Conservation (phyloP, 1,139 yeast species). For the Meyerozyma smithsonii region DNA sequence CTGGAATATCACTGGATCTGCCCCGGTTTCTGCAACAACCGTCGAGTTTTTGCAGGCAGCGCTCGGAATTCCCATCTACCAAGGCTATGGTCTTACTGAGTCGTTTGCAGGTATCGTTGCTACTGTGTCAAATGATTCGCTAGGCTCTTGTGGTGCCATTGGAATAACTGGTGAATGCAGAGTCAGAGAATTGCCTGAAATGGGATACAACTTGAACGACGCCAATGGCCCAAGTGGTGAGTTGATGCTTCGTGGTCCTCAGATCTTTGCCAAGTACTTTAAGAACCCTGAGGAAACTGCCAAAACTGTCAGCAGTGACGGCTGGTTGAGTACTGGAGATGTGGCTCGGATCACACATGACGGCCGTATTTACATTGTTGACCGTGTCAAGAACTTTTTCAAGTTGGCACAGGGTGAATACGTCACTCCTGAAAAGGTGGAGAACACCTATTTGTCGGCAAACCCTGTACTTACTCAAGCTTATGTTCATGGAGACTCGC, state of each 20-base stretch:
- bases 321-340: slow-evolving; percentile 79
- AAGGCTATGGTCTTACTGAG: slow-evolving; percentile 81
- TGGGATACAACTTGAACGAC: slow-evolving; percentile 52
- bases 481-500: slow-evolving; percentile 29
- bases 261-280: slow-evolving; percentile 55
- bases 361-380: slow-evolving; percentile 61
- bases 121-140: slow-evolving; percentile 36
- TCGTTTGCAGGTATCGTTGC: slow-evolving; percentile 60
- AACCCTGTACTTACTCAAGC: slow-evolving; percentile 18
- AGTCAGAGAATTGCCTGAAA: slow-evolving; percentile 61
- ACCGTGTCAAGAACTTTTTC: slow-evolving; percentile 77
- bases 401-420: slow-evolving; percentile 81
- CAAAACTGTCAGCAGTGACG: slow-evolving; percentile 53
- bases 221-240: slow-evolving; percentile 33
- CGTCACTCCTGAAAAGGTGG: slow-evolving; percentile 75
- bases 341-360: slow-evolving; percentile 50
- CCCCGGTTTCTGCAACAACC: slow-evolving; percentile 65
- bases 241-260: slow-evolving; percentile 63
- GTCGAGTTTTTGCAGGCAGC: slow-evolving; percentile 59
- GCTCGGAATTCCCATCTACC: slow-evolving; percentile 53
- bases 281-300: slow-evolving; percentile 52
- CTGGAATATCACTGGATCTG: slow-evolving; percentile 51
- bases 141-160: slow-evolving; percentile 64
- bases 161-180: slow-evolving; percentile 52
- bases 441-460: slow-evolving; percentile 47